phyloP scores from a whole-genome alignment of 495 filamentous ascomycete species.

The Beverwykella pulmonaria region DNA sequence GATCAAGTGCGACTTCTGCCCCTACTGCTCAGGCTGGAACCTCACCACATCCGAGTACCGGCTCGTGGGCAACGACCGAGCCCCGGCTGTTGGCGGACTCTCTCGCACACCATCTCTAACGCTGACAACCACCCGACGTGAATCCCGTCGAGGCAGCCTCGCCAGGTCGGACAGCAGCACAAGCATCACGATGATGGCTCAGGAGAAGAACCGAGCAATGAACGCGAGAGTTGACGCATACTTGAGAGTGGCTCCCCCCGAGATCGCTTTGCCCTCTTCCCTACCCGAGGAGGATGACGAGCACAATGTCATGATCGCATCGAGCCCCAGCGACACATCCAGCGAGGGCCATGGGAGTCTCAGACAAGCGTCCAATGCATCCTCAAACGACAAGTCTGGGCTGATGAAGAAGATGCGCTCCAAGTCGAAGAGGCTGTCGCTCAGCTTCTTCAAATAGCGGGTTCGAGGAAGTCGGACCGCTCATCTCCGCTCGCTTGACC shows the following conservation, averaged over 20 bases:
- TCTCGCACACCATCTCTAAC: conserved; percentile 31
- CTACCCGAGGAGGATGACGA: conserved; percentile 17
- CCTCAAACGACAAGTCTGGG: conserved; percentile 13
- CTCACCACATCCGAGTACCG: conserved; percentile 39
- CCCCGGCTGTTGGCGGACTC: conserved; percentile 31
- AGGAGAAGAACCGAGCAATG: conserved; percentile 42
- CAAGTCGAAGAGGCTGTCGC: conserved; percentile 29
- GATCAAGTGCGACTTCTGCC: conserved; percentile 46
- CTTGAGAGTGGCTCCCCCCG: conserved; percentile 24
- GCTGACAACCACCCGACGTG: conserved; percentile 30
- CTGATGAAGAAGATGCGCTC: conserved; percentile 27
- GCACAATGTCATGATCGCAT: background rate
- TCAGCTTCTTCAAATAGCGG: conserved; percentile 28
- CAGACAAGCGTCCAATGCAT: conserved; percentile 17
- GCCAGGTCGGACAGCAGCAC: conserved; percentile 41
- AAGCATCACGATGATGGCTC: conserved; percentile 39
- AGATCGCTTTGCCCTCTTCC: conserved; percentile 6
- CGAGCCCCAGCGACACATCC: conserved; percentile 30
- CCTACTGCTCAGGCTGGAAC: conserved; percentile 42
- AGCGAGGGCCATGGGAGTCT: conserved; percentile 35
- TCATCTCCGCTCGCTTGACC: background rate
- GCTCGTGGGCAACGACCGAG: conserved; percentile 41
- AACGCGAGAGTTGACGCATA: conserved; percentile 46
- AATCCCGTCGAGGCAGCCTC: conserved; percentile 37
- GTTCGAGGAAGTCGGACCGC: background rate